These are phyloP conservation scores for Backusella tarrabulga DNA, from an alignment of 192 early-diverging fungal genomes.

Conservation along the genomic window DNA sequence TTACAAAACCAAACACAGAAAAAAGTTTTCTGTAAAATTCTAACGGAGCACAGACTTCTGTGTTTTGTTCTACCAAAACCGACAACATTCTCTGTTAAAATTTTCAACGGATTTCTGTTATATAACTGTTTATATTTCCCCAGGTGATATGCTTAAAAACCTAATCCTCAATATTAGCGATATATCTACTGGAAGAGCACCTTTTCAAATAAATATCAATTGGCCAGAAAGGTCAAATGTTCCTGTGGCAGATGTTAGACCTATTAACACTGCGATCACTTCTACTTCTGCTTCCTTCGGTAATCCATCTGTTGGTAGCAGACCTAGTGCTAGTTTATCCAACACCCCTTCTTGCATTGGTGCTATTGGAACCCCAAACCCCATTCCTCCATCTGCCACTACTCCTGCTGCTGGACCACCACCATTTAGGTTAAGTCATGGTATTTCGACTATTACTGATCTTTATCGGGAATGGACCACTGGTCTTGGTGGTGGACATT, in stretches of 20 bases:
- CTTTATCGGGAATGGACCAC: not conserved
- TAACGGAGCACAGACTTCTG: no score
- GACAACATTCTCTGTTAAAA: no score
- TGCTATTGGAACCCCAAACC: not conserved
- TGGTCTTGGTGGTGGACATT: not conserved
- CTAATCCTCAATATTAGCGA: not conserved
- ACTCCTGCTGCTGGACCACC: not conserved
- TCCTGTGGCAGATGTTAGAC: not conserved
- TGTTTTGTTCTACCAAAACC: no score
- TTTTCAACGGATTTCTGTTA: no score
- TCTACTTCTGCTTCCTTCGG: not conserved
- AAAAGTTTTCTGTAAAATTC: no score
- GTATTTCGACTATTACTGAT: not conserved
- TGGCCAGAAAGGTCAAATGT: not conserved
- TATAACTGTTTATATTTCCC: no score
- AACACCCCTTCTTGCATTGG: not conserved
- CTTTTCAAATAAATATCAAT: not conserved
- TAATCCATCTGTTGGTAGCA: not conserved
- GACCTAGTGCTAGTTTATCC: not conserved
- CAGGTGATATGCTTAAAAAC: not conserved
- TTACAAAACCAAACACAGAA: no score
- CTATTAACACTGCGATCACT: not conserved
- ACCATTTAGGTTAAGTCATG: not conserved
- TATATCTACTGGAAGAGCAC: not conserved
- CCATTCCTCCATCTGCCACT: not conserved